phyloP scores from a whole-genome alignment of 768 basidiomycete genomes.

The Nevesoporus exiguus region DNA sequence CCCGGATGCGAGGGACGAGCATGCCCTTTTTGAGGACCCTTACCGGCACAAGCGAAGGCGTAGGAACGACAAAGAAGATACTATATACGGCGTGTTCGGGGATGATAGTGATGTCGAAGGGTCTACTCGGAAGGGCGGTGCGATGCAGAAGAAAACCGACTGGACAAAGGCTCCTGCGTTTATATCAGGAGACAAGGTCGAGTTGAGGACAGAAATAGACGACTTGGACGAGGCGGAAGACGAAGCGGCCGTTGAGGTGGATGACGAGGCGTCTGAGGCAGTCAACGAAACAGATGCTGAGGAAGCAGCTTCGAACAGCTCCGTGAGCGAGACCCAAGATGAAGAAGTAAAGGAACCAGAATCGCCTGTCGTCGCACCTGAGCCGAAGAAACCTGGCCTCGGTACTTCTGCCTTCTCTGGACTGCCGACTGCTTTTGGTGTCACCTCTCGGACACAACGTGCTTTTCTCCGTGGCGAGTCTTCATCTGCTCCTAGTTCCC shows the following conservation, averaged over 20 bases:
- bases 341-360: slow-evolving; percentile 33
- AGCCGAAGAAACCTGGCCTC: slow-evolving; percentile 17
- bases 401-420: slow-evolving; percentile 24
- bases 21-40: slow-evolving; percentile 71
- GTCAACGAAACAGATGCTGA: slow-evolving; percentile 39
- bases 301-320: slow-evolving; percentile 31
- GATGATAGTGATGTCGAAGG: slow-evolving; percentile 68
- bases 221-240: slow-evolving; percentile 39
- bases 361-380: slow-evolving; percentile 29
- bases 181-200: slow-evolving; percentile 51
- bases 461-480: slow-evolving; percentile 55
- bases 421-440: slow-evolving; percentile 40
- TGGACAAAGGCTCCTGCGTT: slow-evolving; percentile 81
- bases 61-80: slow-evolving; percentile 65
- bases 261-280: slow-evolving; percentile 33
- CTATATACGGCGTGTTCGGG: slow-evolving; percentile 72
- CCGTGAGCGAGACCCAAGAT: slow-evolving; percentile 34
- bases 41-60: slow-evolving; percentile 68
- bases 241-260: slow-evolving; percentile 35
- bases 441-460: slow-evolving; percentile 37
- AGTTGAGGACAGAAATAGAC: slow-evolving; percentile 40
- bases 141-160: slow-evolving; percentile 46
- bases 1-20: slow-evolving; percentile 68
- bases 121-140: slow-evolving; percentile 20
- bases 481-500: slow-evolving; percentile 39